Evolutionary conservation across 495 filamentous ascomycete species (phyloP), one percentile per base, ranked within the genome.

Genomic region (Filosporella fistucella): DNA sequence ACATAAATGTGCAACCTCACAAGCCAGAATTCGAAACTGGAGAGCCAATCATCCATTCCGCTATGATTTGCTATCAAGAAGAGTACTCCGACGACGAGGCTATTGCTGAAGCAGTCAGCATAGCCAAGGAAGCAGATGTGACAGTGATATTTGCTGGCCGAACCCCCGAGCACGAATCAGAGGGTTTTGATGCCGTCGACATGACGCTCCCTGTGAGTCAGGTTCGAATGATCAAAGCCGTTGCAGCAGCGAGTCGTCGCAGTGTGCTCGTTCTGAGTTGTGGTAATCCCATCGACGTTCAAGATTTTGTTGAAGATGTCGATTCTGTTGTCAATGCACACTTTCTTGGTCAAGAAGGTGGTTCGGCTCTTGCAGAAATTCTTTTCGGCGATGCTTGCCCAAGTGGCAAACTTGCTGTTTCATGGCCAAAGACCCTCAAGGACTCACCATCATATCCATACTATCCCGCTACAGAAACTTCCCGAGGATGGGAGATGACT

Each of bases 351-450:
- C 78, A 77, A 59, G 84, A 96, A 61, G 88, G 82, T 22, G 91
- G 91, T 32, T 88, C 91, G 65, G 78, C 84, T n/a, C 76, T 96
- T 49, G 77, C 80, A 24, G 91, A 96, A 58, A 78, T 96, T 7
- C 82, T 96, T 12, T 96, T 91, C 63, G 91, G 91, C 38, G 76
- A 72, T 38, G 79, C 88, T 60, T 94, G 91, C 64, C 91, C 91
- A 5, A 78, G 82, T 25, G 91, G 74, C 52, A 90, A 91, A 61
- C 73, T 84, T 1, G 88, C 89, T 1, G 95, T 95, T 67, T 95
- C 91, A 26, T 84, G 87, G 72, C 91, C 86, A 10, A 67, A 69
- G 29, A 73, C 72, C 28, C 59, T 86, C 2, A 70, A 85, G 59
- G 81, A 90, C 51, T 86, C 81, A 58, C 84, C 85, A 2, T 80